phyloP scores from a whole-genome alignment of 2,329 filamentous ascomycete species.

The Clonostachys rosea region DNA sequence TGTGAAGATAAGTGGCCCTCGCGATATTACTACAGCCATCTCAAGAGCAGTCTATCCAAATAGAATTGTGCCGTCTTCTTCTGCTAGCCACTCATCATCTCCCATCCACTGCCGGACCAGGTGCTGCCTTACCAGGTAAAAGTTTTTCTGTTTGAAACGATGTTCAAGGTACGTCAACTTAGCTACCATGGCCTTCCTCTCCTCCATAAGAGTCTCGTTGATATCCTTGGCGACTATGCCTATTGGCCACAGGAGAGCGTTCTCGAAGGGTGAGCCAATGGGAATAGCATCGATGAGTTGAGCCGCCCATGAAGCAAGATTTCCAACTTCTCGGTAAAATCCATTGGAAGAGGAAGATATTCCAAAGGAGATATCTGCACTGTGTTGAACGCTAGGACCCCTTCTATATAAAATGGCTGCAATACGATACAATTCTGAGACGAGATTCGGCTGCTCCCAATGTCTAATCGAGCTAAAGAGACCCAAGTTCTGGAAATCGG shows the following conservation, averaged over 20 bases:
- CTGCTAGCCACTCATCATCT: too few species aligned
- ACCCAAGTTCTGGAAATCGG: not conserved
- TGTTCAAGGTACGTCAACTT: slow-evolving; percentile 5
- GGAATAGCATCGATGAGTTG: slow-evolving; percentile 5
- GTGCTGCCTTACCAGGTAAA: slow-evolving; percentile 4
- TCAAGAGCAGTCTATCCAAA: too few species aligned
- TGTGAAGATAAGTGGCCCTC: too few species aligned
- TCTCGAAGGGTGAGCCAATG: slow-evolving; percentile 3
- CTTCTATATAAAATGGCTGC: slow-evolving; percentile 8
- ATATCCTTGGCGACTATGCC: slow-evolving; percentile 8
- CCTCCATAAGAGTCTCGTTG: not conserved
- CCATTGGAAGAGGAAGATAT: not conserved
- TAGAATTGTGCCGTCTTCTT: too few species aligned
- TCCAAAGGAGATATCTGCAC: not conserved
- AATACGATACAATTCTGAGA: slow-evolving; percentile 9
- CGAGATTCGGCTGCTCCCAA: slow-evolving; percentile 1
- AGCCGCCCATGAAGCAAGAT: slow-evolving; percentile 6
- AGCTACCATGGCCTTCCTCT: slow-evolving; percentile 1
- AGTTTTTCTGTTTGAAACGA: slow-evolving; percentile 8
- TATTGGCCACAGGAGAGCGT: slow-evolving; percentile 9
- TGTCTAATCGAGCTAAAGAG: not conserved
- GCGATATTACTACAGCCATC: too few species aligned
- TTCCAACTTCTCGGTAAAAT: slow-evolving; percentile 3
- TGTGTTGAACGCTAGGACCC: not conserved
- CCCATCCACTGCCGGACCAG: slow-evolving; percentile 3